phyloP scores from a whole-genome alignment of 768 basidiomycete species.

The Phylloporus rhodoxanthus region DNA sequence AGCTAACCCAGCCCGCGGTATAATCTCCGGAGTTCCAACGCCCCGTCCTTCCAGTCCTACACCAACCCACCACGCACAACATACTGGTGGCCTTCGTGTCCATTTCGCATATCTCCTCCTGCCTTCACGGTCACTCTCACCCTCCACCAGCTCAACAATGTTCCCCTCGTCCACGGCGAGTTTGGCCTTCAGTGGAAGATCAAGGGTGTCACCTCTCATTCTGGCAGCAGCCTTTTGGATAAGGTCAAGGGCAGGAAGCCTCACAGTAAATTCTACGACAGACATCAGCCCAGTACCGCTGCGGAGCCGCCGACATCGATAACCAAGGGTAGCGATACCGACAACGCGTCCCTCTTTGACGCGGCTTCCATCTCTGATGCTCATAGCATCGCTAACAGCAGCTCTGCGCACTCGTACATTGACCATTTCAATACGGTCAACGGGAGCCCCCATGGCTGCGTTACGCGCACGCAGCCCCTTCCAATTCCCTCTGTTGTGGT shows the following conservation, averaged over 20 bases:
- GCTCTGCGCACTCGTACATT: conserved; percentile 17
- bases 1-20: neutral
- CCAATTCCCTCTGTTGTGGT: conserved; percentile 26
- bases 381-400: conserved; percentile 26
- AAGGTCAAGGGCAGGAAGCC: conserved; percentile 32
- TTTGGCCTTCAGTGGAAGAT: conserved; percentile 71
- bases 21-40: neutral
- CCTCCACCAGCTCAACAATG: conserved; percentile 63
- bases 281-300: neutral
- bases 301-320: neutral
- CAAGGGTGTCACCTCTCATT: conserved; percentile 44
- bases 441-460: neutral
- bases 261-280: conserved; percentile 6
- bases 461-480: neutral
- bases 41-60: conserved; percentile 9
- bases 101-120: conserved; percentile 56
- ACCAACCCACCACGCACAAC: neutral
- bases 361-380: conserved; percentile 22
- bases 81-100: conserved; percentile 38
- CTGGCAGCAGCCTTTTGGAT: conserved; percentile 38
- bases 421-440: conserved; percentile 7
- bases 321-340: conserved; percentile 20
- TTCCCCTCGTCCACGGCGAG: conserved; percentile 66
- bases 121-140: conserved; percentile 56
- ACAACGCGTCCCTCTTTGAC: conserved; percentile 23